Conservation (phyloP, 2,329 filamentous ascomycete genomes). For the Xylaria sp. region DNA sequence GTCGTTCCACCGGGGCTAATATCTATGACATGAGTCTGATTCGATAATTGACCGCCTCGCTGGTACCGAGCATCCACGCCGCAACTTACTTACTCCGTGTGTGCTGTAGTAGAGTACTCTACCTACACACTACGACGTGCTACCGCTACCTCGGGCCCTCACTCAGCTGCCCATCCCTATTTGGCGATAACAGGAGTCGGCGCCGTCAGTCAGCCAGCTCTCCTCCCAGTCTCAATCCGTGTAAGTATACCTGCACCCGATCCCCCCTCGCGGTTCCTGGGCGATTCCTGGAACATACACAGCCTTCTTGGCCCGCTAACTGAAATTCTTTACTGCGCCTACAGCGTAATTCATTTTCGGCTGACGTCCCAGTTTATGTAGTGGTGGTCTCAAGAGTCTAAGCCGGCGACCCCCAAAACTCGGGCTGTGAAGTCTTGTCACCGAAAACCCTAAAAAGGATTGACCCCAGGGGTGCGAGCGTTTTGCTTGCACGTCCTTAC, state of each 20-base stretch:
- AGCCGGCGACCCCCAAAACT: slow-evolving; percentile 11
- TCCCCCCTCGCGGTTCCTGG: slow-evolving; percentile 2
- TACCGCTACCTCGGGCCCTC: not conserved
- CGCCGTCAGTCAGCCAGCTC: slow-evolving; percentile 4
- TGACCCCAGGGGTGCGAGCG: not conserved
- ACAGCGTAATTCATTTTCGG: slow-evolving; percentile 6
- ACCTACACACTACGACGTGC: no score
- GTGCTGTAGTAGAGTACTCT: no score
- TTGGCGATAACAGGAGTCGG: not conserved
- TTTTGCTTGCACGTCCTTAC: not conserved
- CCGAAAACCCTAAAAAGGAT: slow-evolving; percentile 18
- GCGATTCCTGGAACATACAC: no score
- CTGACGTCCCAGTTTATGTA: no score
- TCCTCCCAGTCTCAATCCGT: not conserved
- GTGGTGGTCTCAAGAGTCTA: slow-evolving; percentile 11
- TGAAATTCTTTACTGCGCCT: slow-evolving; percentile 7
- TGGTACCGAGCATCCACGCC: no score
- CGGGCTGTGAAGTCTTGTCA: slow-evolving; percentile 8
- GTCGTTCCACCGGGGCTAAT: no score
- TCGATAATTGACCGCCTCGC: no score
- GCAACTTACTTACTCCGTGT: no score
- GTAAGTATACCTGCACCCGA: not conserved
- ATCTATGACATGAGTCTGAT: no score
- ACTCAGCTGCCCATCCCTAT: not conserved
- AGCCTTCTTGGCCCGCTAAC: slow-evolving; percentile 21